Conservation (phyloP, 768 basidiomycete genomes). For the Trametes cinnabarina region DNA sequence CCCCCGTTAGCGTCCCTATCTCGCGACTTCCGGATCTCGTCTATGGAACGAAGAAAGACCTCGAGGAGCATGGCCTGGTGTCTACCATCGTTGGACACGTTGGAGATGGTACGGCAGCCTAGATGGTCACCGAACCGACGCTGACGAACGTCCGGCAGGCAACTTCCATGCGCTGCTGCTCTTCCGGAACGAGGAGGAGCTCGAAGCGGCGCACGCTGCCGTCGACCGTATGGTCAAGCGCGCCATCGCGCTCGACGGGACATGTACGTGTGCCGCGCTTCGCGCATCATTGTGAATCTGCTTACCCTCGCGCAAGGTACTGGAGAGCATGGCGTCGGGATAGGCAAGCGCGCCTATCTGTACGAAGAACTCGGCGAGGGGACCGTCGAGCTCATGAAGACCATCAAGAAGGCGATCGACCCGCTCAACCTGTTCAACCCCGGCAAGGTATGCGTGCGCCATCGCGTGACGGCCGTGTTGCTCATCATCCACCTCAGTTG, state of each 20-base stretch:
- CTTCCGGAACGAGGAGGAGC: slow-evolving; percentile 38
- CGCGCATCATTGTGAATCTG: neutral
- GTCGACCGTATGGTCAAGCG: slow-evolving; percentile 64
- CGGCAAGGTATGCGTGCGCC: slow-evolving; percentile 57
- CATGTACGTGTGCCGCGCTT: slow-evolving; percentile 48
- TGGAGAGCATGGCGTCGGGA: slow-evolving; percentile 85
- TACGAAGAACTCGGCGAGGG: slow-evolving; percentile 77
- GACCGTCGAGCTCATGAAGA: slow-evolving; percentile 83
- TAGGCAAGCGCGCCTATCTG: slow-evolving; percentile 83
- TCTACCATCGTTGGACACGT: slow-evolving; percentile 75
- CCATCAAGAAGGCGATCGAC: slow-evolving; percentile 62
- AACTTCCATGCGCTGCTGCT: slow-evolving; percentile 43
- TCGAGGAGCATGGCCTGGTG: slow-evolving; percentile 51
- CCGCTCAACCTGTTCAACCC: slow-evolving; percentile 80
- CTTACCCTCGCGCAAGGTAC: slow-evolving; percentile 47
- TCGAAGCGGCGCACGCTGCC: slow-evolving; percentile 30
- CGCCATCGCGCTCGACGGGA: slow-evolving; percentile 70
- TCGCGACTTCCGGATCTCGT: slow-evolving; percentile 64
- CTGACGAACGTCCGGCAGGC: slow-evolving; percentile 26
- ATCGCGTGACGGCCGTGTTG: slow-evolving; percentile 33
- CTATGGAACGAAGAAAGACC: slow-evolving; percentile 69
- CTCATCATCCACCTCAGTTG: neutral
- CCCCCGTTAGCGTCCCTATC: slow-evolving; percentile 50
- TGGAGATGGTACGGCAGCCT: slow-evolving; percentile 53
- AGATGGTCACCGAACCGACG: too few relatives aligned